Conservation (phyloP, 805 yeast genomes). For the Cephaloascus albidus region DNA sequence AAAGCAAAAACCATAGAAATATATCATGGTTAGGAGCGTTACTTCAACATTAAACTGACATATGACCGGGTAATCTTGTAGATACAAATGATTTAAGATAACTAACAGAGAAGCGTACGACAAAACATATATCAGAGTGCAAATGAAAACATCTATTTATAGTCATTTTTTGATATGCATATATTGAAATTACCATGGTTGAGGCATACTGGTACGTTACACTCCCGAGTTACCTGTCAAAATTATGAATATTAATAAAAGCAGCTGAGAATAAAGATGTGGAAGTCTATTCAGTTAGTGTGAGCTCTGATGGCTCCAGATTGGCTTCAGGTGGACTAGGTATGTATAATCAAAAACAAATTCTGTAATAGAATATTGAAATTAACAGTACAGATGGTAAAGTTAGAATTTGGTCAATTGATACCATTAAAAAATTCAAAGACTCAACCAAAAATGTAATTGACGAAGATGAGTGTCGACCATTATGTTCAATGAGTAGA, state of each 20-base stretch:
- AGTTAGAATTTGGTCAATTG: constrained; percentile 79
- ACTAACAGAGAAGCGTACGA: too few relatives aligned
- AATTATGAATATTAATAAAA: constrained; percentile 2
- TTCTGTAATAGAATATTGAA: too few relatives aligned
- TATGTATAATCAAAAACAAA: not conserved
- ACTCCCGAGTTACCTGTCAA: not conserved
- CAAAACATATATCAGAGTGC: too few relatives aligned
- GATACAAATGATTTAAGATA: too few relatives aligned
- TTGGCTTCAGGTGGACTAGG: constrained; percentile 85
- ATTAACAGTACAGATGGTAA: constrained; percentile 68
- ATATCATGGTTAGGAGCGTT: too few relatives aligned
- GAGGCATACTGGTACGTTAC: constrained; percentile 37
- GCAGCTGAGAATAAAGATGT: constrained; percentile 69
- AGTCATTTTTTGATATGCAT: constrained; percentile 42
- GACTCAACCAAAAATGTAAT: constrained; percentile 5
- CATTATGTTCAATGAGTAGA: constrained; percentile 84
- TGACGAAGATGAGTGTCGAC: constrained; percentile 25
- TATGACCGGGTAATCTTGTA: too few relatives aligned
- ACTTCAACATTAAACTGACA: too few relatives aligned
- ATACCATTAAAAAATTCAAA: constrained; percentile 38
- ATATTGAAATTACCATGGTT: constrained; percentile 68
- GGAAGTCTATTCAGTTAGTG: constrained; percentile 79
- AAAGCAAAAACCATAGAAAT: too few relatives aligned
- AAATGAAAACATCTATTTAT: too few relatives aligned
- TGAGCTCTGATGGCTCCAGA: constrained; percentile 74